Evolutionary conservation across 331 rosid genomes (phyloP), one percentile per base, ranked within the genome.

Genomic region (Rhamnella rubrinervis): DNA sequence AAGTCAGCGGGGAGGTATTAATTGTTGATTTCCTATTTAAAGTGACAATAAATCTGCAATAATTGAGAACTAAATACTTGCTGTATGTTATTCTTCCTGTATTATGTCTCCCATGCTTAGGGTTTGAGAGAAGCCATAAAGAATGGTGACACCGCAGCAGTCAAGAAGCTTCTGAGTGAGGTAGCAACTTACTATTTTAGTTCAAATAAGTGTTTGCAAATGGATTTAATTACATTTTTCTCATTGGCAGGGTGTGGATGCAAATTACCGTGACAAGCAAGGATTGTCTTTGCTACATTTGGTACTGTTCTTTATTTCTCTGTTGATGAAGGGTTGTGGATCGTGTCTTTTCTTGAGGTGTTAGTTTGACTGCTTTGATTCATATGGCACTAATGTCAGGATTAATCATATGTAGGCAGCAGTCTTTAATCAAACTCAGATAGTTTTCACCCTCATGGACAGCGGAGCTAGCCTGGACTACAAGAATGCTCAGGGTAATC

Each of bases 81-180:
- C 64, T 63, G 23, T 50, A 58, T 80, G 41, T 78, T 70, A 70
- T 65, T 49, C 55, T 17, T 70, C 15, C 67, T 61, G 38, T 68
- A 68, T 70, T 17, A 40, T 68, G 65, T 75, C 72, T 74, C 12
- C 25, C 11, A 17, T 75, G 79, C 61, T 78, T 74, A 89, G 96
- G 99, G 99, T 66, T 63, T 87, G 77, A 85, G 97, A 83, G 99
- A 95, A 82, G 97, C 99, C 67, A 89, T 95, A 76, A 95, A 95
- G 85, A 95, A 87, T 63, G 87, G 97, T 50, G 97, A 95, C 37
- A 41, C 64, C 60, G 74, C 80, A 68, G 96, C 97, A 59, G 97
- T 91, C 68, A 83, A 83, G 86, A 91, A 85, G 83, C 97, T 95
- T 85, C 84, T 95, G 66, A 79, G 76, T 49, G 80, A 95, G 98